Evolutionary conservation across 352 stramenopile species (phyloP), one percentile per base, ranked within the genome.

Genomic region (Pilasporangium apinafurcum): DNA sequence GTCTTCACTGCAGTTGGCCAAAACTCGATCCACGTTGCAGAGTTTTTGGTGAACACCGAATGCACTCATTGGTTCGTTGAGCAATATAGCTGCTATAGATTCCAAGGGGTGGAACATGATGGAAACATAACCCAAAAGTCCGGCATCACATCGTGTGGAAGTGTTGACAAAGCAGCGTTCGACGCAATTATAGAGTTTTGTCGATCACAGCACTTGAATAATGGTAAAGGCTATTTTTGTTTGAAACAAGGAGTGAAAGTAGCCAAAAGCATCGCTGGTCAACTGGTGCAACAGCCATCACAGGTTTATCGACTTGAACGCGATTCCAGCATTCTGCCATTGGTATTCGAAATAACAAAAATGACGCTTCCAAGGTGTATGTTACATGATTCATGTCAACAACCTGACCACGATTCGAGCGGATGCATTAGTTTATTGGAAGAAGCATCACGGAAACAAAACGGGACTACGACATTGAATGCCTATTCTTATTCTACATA

Each of bases 81-180:
- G 27, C 75, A 62, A 49, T 53, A 53, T 24, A 37, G 45, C 13
- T 62, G 35, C 25, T 79, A 76, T 53, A 54, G 38, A n/a, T 43
- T 76, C 8, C 22, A 12, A 17, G 53, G 44, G 42, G 45, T 38
- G 36, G 29, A 45, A 13, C 14, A 20, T 10, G 37, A 46, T 24
- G 46, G 40, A n/a, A 26, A 47, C 13, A 40, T 30, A 31, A 26
- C 32, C 17, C 37, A 53, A 38, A 37, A 53, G 28, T 32, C 26
- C 18, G 27, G 37, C 28, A 53, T 53, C 22, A 20, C 31, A 12
- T 20, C 40, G 28, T 7, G 10, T n/a, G 14, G 16, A 25, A 13
- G 27, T 53, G 16, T 18, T 53, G n/a, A 30, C 28, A 12, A 39
- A 31, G n/a, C n/a, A n/a, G n/a, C n/a, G n/a, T n/a, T n/a, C n/a